These are phyloP conservation scores for Spatholobus suberectus DNA, from an alignment of 306 rosid species.

Conservation along the genomic window DNA sequence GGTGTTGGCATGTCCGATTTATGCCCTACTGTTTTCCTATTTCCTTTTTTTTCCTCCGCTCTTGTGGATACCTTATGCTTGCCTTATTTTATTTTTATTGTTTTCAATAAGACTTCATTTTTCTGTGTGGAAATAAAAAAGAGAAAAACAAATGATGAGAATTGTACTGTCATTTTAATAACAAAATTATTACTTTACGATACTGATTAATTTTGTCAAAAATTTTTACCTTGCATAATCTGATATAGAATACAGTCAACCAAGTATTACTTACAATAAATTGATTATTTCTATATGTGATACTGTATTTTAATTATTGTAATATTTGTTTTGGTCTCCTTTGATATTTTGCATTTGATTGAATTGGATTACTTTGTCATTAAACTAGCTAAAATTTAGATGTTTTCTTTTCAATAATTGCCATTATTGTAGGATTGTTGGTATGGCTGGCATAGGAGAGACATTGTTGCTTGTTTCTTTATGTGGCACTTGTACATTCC, in stretches of 20 bases:
- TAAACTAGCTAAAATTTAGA: constrained; percentile 34
- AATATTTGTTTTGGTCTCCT: background rate
- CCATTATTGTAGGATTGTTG: constrained; percentile 86
- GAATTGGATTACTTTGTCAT: constrained; percentile 35
- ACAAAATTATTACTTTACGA: background rate
- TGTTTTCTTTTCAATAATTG: constrained; percentile 28
- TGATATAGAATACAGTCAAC: constrained; percentile 1
- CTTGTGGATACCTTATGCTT: background rate
- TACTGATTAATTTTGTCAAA: background rate
- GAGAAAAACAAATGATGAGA: background rate
- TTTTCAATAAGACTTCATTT: background rate
- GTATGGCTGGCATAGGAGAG: constrained; percentile 95
- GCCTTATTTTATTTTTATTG: background rate
- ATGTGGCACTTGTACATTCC: constrained; percentile 93
- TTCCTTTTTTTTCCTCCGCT: background rate
- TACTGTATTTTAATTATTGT: background rate
- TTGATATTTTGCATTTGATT: constrained; percentile 28
- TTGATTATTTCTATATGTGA: constrained; percentile 19
- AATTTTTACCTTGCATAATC: background rate
- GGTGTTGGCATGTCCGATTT: background rate
- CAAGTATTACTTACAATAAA: background rate
- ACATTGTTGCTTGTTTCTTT: constrained; percentile 75
- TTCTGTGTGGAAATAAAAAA: background rate
- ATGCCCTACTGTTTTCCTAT: background rate
- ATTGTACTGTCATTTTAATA: background rate